Evolutionary conservation across 805 yeast genomes (phyloP), one percentile per base, ranked within the genome.

Genomic region (Metschnikowia lunata): DNA sequence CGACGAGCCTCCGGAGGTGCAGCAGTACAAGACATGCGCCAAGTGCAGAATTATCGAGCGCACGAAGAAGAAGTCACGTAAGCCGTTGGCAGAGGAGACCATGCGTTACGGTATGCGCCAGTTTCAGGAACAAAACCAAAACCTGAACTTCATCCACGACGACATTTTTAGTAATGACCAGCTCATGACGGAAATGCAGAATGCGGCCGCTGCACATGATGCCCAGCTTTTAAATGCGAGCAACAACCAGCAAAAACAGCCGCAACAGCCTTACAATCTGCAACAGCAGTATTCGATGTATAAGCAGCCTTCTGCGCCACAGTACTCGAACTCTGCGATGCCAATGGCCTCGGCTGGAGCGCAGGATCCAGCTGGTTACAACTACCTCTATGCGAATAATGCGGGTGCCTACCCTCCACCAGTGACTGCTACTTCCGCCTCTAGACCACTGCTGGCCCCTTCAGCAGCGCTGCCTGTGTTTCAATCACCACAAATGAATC

Each of bases 11-110:
- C 75, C 78, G 1, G 80, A 76, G 49, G 80, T 77, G 34, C 66
- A 72, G 51, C 79, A 75, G 55, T 77, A 76, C 57, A 77, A 76
- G 49, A 77, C 82, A 4, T 77, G 82, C 60, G 79, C 77, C 55
- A 76, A 78, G 49, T 77, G 82, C 55, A 69, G 82, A 46, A 74
- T 76, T 57, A 73, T 77, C 37, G 82, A 77, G 57, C 62, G 82
- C 48, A 56, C 60, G 39, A 55, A 67, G 57, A 71, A 71, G 60
- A 68, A 69, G 56, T 65, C 62, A 61, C 59, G 74, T 31, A 68
- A 70, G 51, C 75, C 75, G 5, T 61, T 70, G 58, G 73, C 74
- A 6, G 75, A 70, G 52, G 75, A 70, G 41, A 69, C 75, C 39
- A 69, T 70, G 70, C 59, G 67, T 27, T 70, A 70, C 47, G 75